phyloP scores from a whole-genome alignment of 2,329 filamentous ascomycete species.

The Bipolaris gigantea region DNA sequence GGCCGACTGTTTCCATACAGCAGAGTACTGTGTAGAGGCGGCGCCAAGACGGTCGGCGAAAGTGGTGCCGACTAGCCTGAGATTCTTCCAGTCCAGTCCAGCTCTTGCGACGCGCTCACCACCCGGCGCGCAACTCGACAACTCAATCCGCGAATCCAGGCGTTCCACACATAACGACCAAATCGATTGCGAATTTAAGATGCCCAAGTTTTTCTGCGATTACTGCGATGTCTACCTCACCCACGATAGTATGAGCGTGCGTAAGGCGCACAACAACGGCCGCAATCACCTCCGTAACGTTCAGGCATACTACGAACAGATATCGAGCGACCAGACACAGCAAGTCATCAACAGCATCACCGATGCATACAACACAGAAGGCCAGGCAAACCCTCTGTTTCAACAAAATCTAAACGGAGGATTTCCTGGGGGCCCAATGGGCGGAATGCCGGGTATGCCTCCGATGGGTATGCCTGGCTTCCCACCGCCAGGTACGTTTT shows the following conservation, averaged over 20 bases:
- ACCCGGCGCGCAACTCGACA: slow-evolving; percentile 3
- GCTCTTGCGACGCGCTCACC: slow-evolving; percentile 23
- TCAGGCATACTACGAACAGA: slow-evolving; percentile 98
- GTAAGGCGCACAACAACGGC: slow-evolving; percentile 96
- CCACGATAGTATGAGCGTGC: slow-evolving; percentile 99
- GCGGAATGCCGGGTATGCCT: slow-evolving; percentile 23
- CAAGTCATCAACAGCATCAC: slow-evolving; percentile 98
- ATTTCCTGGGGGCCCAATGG: slow-evolving; percentile 38
- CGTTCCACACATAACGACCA: background rate
- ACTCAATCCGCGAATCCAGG: background rate
- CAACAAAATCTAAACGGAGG: slow-evolving; percentile 53
- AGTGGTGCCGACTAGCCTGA: slow-evolving; percentile 16
- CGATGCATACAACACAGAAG: slow-evolving; percentile 90
- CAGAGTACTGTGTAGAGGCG: no score
- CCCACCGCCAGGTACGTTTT: slow-evolving; percentile 23
- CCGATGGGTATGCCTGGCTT: slow-evolving; percentile 27
- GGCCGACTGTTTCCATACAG: no score
- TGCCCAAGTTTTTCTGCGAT: slow-evolving; percentile 60
- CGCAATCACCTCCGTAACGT: slow-evolving; percentile 97
- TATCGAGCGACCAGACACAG: slow-evolving; percentile 97
- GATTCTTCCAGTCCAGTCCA: slow-evolving; percentile 28
- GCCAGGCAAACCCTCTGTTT: slow-evolving; percentile 87
- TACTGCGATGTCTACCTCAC: slow-evolving; percentile 99
- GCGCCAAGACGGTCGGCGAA: slow-evolving; percentile 23
- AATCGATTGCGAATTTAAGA: slow-evolving; percentile 1